Percentiles rank a stretch among this genome's conserved stretches.
phyloP scores from a whole-genome alignment of 129 eudicot genomes.

The Heracleum sosnowskyi region DNA sequence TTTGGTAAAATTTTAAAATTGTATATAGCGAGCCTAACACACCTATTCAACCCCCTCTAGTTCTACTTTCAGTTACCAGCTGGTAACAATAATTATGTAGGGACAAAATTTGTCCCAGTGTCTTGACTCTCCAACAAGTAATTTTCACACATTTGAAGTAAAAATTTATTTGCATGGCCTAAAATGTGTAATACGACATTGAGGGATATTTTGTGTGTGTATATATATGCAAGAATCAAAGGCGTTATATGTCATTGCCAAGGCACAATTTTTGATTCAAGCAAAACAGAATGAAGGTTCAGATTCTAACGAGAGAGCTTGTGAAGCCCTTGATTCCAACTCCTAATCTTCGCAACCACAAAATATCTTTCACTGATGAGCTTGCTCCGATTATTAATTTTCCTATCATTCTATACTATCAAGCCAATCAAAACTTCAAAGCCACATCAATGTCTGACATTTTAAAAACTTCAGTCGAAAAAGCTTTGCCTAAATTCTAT shows the following conservation, averaged over 20 bases:
- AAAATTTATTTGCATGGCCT: background rate
- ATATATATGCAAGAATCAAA: background rate
- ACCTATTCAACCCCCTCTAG: too few relatives aligned
- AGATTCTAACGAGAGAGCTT: conserved; percentile 23
- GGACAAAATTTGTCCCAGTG: too few relatives aligned
- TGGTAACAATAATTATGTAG: too few relatives aligned
- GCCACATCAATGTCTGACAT: background rate
- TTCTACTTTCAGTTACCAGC: background rate
- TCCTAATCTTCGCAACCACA: conserved; percentile 18
- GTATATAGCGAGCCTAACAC: too few relatives aligned
- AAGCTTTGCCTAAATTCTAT: conserved; percentile 23
- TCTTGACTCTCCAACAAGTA: too few relatives aligned
- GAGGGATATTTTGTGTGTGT: background rate
- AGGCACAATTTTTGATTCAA: background rate
- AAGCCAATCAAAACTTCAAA: background rate
- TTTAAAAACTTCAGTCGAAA: conserved; percentile 13
- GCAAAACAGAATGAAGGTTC: conserved; percentile 24
- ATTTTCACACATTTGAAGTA: too few relatives aligned
- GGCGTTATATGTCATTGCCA: background rate
- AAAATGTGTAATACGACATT: background rate
- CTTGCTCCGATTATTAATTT: too few relatives aligned
- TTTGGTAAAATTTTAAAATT: too few relatives aligned
- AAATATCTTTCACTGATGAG: conserved; percentile 27
- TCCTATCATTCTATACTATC: conserved; percentile 33
- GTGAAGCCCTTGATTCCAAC: conserved; percentile 39